Evolutionary conservation across 2,329 filamentous ascomycete genomes (phyloP).

Genomic region (Fusarium albidum): DNA sequence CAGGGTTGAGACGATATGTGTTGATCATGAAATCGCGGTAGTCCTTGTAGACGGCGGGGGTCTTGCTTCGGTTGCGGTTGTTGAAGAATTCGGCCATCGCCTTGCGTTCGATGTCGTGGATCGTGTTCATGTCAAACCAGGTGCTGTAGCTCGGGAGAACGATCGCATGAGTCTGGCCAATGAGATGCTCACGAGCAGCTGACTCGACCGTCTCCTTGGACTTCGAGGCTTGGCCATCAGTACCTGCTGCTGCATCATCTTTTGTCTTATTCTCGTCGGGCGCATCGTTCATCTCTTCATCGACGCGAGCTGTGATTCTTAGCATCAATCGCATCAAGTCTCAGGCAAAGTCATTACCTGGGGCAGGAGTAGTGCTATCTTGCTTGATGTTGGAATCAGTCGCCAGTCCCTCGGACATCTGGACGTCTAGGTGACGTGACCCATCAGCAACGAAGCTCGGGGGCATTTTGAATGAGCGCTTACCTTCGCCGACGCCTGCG

Average conservation of each 20-base stretch:
- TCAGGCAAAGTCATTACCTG: constrained; percentile 66
- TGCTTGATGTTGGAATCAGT: constrained; percentile 64
- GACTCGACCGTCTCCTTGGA: constrained; percentile 85
- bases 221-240: constrained; percentile 66
- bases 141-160: constrained; percentile 97
- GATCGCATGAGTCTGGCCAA: constrained; percentile 93
- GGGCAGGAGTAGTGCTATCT: constrained; percentile 66
- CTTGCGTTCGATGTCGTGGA: constrained; percentile 92
- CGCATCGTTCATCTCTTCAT: constrained; percentile 83
- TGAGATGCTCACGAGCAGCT: constrained; percentile 88
- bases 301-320: constrained; percentile 69
- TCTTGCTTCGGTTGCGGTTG: constrained; percentile 97
- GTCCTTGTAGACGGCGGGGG: constrained; percentile 95
- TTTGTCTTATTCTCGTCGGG: constrained; percentile 60
- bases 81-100: constrained; percentile 99
- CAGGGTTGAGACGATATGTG: constrained; percentile 94
- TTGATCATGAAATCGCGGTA: constrained; percentile 99
- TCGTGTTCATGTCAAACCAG: constrained; percentile 98
- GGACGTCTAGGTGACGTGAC: constrained; percentile 60
- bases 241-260: constrained; percentile 58
- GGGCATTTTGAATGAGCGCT: constrained; percentile 9
- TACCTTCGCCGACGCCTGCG: constrained; percentile 58
- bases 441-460: constrained; percentile 21
- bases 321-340: constrained; percentile 62
- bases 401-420: constrained; percentile 65